Base-by-base conservation (phyloP, 106 monocot species). In the Allium fistulosum region DNA sequence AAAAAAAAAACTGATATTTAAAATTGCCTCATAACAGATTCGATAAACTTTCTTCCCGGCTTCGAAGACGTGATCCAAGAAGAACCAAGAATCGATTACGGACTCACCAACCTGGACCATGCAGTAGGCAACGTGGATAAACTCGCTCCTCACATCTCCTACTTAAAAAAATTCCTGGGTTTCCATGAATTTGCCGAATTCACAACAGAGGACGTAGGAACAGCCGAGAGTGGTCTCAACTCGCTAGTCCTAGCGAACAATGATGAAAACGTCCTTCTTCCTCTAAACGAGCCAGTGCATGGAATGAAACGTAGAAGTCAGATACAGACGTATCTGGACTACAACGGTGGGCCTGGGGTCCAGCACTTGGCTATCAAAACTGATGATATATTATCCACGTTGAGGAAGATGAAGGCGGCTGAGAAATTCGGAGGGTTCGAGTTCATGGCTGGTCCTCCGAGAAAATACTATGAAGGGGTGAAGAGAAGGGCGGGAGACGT, bases 131-230 rank as follows among this genome's bases (percentile, higher is more conserved):
- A 97, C 80, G 88, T 97, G 12, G 68, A 74, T 5, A 69, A 79
- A 16, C 78, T 97, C 46, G 77, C 60, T 13, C 56, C 83, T 8
- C 76, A 58, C 0, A 80, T 80, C 57, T 72, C 68, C 4, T 92
- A 97, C 80, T 61, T 97, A 22, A 58, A 79, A 18, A 56, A 47
- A 50, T 92, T 97, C 72, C 79, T 84, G 0, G 96, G 96, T 1
- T 97, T 97, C 80, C 96, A 97, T 65, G 92, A 89, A 53, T 97
- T 97, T 63, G 96, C 92, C 0, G 96, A 97, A 75, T 97, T 97
- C 80, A 80, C 84, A 12, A 77, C 96, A 12, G 86, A 83, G 49
- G 96, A 97, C 66, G 80, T 97, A 15, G 92, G 96, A 3, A 97
- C 96, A 17, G 82, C 80, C 7, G 96, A 97, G 80, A 89, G 88